Evolutionary conservation across 345 rosid species (phyloP).

Genomic region (Linum trigynum): DNA sequence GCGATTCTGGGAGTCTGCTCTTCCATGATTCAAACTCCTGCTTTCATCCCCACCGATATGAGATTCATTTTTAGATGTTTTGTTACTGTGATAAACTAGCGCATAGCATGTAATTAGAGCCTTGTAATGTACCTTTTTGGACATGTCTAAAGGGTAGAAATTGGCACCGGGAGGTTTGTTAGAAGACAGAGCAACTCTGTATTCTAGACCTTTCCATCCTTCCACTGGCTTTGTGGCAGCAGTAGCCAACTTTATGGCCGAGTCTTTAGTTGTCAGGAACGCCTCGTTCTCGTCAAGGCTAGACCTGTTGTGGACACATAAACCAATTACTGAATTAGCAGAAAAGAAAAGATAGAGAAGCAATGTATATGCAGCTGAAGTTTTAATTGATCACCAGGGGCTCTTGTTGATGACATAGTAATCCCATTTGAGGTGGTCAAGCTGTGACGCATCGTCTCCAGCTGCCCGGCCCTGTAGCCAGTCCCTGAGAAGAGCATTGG

Average conservation of each 20-base stretch:
- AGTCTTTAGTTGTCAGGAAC: conserved; percentile 76
- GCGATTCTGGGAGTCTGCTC: conserved; percentile 27
- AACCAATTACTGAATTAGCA: no score
- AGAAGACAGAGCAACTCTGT: conserved; percentile 67
- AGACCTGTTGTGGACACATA: conserved; percentile 39
- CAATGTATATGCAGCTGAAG: conserved; percentile 10
- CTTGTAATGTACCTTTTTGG: conserved; percentile 46
- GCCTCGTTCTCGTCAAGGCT: conserved; percentile 82
- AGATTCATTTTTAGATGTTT: background rate
- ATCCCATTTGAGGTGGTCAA: conserved; percentile 61
- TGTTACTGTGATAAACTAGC: background rate
- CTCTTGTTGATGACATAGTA: conserved; percentile 74
- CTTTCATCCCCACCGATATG: background rate
- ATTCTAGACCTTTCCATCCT: conserved; percentile 92
- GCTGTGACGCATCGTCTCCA: conserved; percentile 32
- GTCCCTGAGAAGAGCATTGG: conserved; percentile 69
- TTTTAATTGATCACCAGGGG: conserved; percentile 43
- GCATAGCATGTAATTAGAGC: conserved; percentile 1
- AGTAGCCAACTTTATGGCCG: conserved; percentile 64
- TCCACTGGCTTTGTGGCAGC: conserved; percentile 47
- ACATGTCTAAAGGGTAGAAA: conserved; percentile 96
- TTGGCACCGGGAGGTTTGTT: conserved; percentile 85
- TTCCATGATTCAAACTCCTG: conserved; percentile 81
- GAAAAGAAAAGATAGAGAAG: background rate
- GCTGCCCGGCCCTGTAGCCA: conserved; percentile 68